These are phyloP conservation scores for Coemansia sp. DNA, from an alignment of 192 early-diverging fungal genomes.

Conservation along the genomic window DNA sequence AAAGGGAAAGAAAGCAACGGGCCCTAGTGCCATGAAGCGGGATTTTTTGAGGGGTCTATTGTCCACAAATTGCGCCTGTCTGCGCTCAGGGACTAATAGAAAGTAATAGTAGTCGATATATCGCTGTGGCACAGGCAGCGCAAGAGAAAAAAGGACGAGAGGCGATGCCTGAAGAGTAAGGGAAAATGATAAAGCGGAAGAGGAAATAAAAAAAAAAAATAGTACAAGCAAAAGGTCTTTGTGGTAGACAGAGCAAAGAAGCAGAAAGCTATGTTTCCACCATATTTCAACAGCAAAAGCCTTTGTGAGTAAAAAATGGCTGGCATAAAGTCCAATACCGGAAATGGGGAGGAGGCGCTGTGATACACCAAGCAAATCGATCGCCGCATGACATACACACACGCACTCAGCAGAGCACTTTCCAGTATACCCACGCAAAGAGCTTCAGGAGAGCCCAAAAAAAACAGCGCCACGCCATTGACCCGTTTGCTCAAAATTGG, in stretches of 20 bases:
- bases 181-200: neutral
- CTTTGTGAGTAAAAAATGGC: neutral
- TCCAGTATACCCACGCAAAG: neutral
- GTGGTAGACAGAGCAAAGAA: neutral
- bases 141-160: neutral
- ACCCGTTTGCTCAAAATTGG: neutral
- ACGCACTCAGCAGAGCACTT: neutral
- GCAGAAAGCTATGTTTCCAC: neutral
- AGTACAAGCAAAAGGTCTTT: slow-evolving; percentile 3
- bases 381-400: slow-evolving; percentile 10
- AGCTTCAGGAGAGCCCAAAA: neutral
- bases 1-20: neutral
- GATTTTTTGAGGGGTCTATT: slow-evolving; percentile 6
- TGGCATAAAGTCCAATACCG: slow-evolving; percentile 4
- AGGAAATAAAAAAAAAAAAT: neutral
- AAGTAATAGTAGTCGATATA: neutral
- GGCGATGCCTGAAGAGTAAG: neutral
- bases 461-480: neutral
- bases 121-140: neutral
- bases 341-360: slow-evolving; percentile 13
- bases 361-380: slow-evolving; percentile 13
- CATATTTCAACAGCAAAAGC: neutral
- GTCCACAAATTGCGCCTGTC: neutral
- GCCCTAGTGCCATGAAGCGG: slow-evolving; percentile 9
- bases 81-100: neutral